Evolutionary conservation across 495 filamentous ascomycete genomes (phyloP).

Genomic region (Cercophora samala): DNA sequence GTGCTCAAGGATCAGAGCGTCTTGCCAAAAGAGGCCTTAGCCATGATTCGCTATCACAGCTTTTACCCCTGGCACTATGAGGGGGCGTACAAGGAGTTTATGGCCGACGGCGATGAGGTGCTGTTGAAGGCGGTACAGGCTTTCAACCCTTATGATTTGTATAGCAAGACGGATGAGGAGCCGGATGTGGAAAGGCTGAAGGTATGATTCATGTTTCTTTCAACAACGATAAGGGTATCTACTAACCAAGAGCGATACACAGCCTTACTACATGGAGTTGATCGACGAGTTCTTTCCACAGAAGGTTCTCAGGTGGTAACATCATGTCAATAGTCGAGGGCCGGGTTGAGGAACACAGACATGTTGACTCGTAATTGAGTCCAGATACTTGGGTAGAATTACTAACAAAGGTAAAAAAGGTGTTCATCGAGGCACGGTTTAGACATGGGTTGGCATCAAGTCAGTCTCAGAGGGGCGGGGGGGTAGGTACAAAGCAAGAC

Average conservation of each 20-base stretch:
- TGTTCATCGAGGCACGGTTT: no score
- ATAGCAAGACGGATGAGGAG: slow-evolving; percentile 84
- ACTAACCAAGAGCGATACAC: slow-evolving; percentile 8
- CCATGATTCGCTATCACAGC: slow-evolving; percentile 85
- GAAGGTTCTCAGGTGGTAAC: slow-evolving; percentile 72
- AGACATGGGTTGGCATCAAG: no score
- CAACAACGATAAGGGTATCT: background rate
- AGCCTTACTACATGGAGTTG: slow-evolving; percentile 79
- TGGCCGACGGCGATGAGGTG: slow-evolving; percentile 73
- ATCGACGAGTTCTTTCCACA: slow-evolving; percentile 83
- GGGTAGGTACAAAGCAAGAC: no score
- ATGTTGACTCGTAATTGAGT: background rate
- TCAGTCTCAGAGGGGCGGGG: no score
- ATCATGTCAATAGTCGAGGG: background rate
- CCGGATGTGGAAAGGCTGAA: slow-evolving; percentile 71
- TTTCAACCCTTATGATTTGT: slow-evolving; percentile 89
- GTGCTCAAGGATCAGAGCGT: slow-evolving; percentile 74
- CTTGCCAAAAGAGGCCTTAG: slow-evolving; percentile 74
- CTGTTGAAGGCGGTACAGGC: slow-evolving; percentile 78
- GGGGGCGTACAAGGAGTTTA: slow-evolving; percentile 72
- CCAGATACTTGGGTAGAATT: background rate
- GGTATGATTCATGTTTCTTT: slow-evolving; percentile 34
- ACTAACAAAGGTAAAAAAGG: no score
- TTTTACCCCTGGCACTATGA: slow-evolving; percentile 89
- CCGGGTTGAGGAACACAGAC: background rate